A percentile compares a stretch with the other conserved stretches of the same genome.
phyloP scores from a whole-genome alignment of 495 filamentous ascomycete species.

The Venustampulla echinocandica region DNA sequence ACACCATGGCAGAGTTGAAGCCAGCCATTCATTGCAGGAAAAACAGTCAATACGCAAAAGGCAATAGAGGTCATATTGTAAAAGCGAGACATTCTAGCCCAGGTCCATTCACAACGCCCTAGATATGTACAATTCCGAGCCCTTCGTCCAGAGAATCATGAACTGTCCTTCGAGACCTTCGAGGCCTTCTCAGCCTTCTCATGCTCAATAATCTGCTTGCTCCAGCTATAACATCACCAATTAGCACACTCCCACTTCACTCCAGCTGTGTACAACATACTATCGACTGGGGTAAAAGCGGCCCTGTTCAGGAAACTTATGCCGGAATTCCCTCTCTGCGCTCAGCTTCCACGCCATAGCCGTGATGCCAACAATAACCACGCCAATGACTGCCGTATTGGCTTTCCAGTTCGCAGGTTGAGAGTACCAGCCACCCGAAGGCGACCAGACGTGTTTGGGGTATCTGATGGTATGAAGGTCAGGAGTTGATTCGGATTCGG shows the following conservation, averaged over 20 bases:
- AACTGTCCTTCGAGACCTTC: constrained; percentile 20
- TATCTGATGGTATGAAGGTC: constrained; percentile 49
- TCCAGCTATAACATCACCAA: constrained; percentile 65
- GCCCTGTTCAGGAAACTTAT: constrained; percentile 76
- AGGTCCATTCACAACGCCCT: constrained; percentile 14
- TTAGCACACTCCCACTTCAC: constrained; percentile 8
- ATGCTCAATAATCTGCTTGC: constrained; percentile 80
- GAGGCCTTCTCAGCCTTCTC: constrained; percentile 51
- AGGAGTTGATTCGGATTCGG: constrained; percentile 10
- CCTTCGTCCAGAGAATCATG: background rate
- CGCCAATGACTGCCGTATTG: constrained; percentile 81
- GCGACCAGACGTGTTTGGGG: constrained; percentile 99
- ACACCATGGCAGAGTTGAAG: too few species aligned
- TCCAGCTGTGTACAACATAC: constrained; percentile 44
- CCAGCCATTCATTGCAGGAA: too few species aligned
- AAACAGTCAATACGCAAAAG: too few species aligned
- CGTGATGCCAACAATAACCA: constrained; percentile 63
- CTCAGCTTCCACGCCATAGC: constrained; percentile 70
- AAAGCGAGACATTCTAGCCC: too few species aligned
- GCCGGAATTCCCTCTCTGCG: constrained; percentile 70
- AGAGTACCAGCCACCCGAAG: constrained; percentile 92
- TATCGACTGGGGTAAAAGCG: constrained; percentile 94
- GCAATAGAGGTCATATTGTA: too few species aligned
- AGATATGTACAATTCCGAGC: constrained; percentile 28
- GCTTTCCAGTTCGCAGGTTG: constrained; percentile 90